Evolutionary conservation across 805 yeast genomes (phyloP).

Genomic region (Suhomyces vadensis): DNA sequence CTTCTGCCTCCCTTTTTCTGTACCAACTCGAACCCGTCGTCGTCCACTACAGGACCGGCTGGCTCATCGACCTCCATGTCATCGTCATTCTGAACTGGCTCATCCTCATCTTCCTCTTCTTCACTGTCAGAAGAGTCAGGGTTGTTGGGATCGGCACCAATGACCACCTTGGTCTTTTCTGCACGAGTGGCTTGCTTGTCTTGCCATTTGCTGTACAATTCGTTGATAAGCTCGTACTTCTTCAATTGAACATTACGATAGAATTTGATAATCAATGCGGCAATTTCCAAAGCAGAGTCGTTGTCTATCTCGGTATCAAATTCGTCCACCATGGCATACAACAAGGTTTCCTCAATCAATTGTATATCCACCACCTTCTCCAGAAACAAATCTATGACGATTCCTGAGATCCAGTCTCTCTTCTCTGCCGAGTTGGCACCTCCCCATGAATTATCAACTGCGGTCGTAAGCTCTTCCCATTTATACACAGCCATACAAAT

Average conservation of each 20-base stretch:
- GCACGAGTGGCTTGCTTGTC: constrained; percentile 45
- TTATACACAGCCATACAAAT: constrained; percentile 85
- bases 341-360: constrained; percentile 78
- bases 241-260: constrained; percentile 63
- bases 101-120: constrained; percentile 49
- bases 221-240: constrained; percentile 58
- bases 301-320: constrained; percentile 88
- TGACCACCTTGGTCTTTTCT: constrained; percentile 39
- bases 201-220: constrained; percentile 58
- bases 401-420: constrained; percentile 91
- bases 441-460: constrained; percentile 94
- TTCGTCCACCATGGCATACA: constrained; percentile 93
- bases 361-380: constrained; percentile 70
- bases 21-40: constrained; percentile 92
- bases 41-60: constrained; percentile 74
- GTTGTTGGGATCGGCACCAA: constrained; percentile 62
- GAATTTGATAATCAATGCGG: constrained; percentile 60
- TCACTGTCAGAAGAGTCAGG: constrained; percentile 55
- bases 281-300: constrained; percentile 78
- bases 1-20: constrained; percentile 61
- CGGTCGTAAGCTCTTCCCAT: constrained; percentile 87
- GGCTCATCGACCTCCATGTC: constrained; percentile 36
- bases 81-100: constrained; percentile 41
- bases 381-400: constrained; percentile 75
- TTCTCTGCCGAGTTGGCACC: constrained; percentile 89